Base-by-base conservation (phyloP, 352 stramenopile genomes). In the Peronosclerospora sorghi region DNA sequence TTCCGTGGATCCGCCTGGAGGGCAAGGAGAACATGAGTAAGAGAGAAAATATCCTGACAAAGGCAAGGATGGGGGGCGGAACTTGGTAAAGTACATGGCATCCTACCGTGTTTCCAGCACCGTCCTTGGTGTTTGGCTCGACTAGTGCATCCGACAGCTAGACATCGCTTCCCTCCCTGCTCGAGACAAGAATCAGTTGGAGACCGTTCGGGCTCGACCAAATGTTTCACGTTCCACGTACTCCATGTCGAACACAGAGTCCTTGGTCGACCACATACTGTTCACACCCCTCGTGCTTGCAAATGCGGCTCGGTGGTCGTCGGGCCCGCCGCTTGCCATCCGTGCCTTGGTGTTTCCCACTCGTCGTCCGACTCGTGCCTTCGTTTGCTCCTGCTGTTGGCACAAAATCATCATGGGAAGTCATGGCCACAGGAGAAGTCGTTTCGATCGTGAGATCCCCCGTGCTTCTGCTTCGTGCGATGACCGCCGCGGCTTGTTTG, bases 251-350 rank as follows among this genome's bases (percentile, higher is more conserved):
- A 38, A 84, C 68, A 17, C 74, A 87, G 4, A 84, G 65, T n/a
- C 74, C 74, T 43, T 83, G 68, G 32, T 87, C 73, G 34, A 85
- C 74, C 27, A 87, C 73, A 40, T 87, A 87, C 51, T 87, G 68
- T 41, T 83, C 74, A 37, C 74, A 87, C 20, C 60, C 67, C 35
- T 85, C 72, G 32, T 69, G 64, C 44, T 87, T 84, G 48, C 72
- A 87, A 32, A 83, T 74, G 32, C 74, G 72, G 24, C 72, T 83
- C 8, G 72, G 67, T 5, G 70, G 69, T 20, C 70, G 55, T 5
- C 62, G 50, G 2, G 70, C 68, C 12, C 72, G 73, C 17, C 73
- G 71, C 35, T 84, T 73, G 10, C 61, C 58, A 14, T 83, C 61
- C 2, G 29, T 56, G 41, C 38, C 61, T 54, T 73, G 32, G 27